Base-by-base conservation (phyloP, 2,329 filamentous ascomycete species). In the Colletotrichum sp. region DNA sequence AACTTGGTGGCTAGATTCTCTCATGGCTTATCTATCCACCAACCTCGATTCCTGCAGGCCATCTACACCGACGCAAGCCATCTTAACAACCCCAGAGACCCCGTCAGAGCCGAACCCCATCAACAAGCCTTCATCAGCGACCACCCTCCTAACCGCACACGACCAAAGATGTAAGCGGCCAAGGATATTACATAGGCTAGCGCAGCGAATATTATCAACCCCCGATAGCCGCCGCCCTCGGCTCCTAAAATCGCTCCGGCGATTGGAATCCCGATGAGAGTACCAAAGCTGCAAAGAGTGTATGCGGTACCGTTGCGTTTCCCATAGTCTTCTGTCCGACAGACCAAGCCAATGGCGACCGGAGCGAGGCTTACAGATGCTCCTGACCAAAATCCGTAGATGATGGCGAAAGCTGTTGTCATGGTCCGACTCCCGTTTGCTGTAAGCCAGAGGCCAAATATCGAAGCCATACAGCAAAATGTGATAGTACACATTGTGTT, bases 371-470 rank as follows among this genome's bases (percentile, higher is more conserved):
- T 91, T 79, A 95, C 94, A 71, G 93, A 94, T 48, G 89, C 91
- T 0, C 94, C 94, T n/a, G 90, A 93, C 15, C 90, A 92, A 80
- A 95, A 94, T 0, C 94, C 94, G 81, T 95, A 94, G 2, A 94
- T 80, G 1, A 93, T 82, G 0, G 90, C 87, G 78, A 93, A 95
- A 2, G 91, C 86, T 70, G 93, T 87, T 1, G 92, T 86, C 39
- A 92, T 82, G 0, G 88, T 82, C 43, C 87, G 82, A 12, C 92
- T 85, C 0, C 59, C 59, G 1, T 32, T n/a, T 13, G 59, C 59
- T n/a, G 59, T 61, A 32, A 61, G 28, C 59, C 59, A 61, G 28
- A 61, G 28, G 16, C 59, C 16, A n/a, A 61, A 34, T 18, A 61
- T 61, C 15, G 30, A n/a, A 1, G 26, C 24, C 21, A 28, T 28